A percentile compares a stretch with the other conserved stretches of the same genome.
Conservation (phyloP, 2,329 filamentous ascomycete genomes). For the Bipolaris oryzae region DNA sequence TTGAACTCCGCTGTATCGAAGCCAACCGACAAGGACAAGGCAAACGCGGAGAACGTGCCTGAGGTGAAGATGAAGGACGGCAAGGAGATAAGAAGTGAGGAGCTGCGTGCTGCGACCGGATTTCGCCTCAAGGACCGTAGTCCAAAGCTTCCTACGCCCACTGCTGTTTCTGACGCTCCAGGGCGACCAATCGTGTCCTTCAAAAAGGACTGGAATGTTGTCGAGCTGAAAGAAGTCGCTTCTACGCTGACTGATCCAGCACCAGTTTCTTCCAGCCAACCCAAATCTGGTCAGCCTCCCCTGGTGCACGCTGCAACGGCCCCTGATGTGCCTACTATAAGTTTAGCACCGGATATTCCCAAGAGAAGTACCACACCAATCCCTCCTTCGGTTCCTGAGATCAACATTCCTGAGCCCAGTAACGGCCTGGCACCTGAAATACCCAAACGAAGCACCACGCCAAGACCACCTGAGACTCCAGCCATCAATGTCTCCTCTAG, state of each 20-base stretch:
- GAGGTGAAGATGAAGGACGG: constrained; percentile 71
- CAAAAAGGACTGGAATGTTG: constrained; percentile 78
- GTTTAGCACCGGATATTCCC: constrained; percentile 50
- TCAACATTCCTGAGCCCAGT: constrained; percentile 51
- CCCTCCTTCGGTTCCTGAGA: constrained; percentile 38
- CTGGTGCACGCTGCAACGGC: constrained; percentile 50
- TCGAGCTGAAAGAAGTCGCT: constrained; percentile 68
- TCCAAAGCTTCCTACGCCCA: constrained; percentile 83
- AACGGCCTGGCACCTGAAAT: constrained; percentile 57
- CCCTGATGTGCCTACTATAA: constrained; percentile 57
- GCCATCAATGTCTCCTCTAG: constrained; percentile 37
- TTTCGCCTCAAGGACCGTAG: constrained; percentile 88
- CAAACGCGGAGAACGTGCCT: constrained; percentile 39
- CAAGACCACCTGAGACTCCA: constrained; percentile 33
- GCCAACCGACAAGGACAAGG: constrained; percentile 33
- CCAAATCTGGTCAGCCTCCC: constrained; percentile 32
- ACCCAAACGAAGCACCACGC: constrained; percentile 23
- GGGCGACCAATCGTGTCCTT: constrained; percentile 98
- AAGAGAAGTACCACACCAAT: constrained; percentile 23
- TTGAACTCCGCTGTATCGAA: constrained; percentile 61
- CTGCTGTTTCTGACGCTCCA: constrained; percentile 86
- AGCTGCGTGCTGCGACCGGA: constrained; percentile 88
- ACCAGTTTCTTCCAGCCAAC: constrained; percentile 25
- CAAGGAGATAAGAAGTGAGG: constrained; percentile 81
- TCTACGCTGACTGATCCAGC: constrained; percentile 34